These are phyloP conservation scores for Podospora conica DNA, from an alignment of 495 filamentous ascomycete genomes.

Conservation along the genomic window DNA sequence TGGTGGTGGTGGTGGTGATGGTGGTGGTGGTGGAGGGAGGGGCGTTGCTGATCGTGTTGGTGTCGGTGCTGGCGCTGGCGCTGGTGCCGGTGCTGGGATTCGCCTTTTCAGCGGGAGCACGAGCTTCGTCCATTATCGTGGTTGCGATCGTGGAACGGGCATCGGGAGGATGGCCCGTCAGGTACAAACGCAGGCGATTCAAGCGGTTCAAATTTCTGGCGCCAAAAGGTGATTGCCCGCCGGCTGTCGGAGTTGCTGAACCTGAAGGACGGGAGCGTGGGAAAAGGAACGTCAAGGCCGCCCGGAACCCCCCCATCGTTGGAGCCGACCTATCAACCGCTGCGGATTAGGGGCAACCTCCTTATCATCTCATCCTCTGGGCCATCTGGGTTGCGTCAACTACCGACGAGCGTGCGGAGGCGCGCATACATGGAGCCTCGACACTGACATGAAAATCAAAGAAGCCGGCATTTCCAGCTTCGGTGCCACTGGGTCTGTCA, in stretches of 20 bases:
- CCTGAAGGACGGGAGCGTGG: neutral
- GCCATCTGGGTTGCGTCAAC: neutral
- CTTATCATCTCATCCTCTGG: slow-evolving; percentile 6
- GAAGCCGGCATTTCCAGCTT: neutral
- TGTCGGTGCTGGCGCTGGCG: slow-evolving; percentile 10
- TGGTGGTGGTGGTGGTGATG: neutral
- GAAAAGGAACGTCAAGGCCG: slow-evolving; percentile 9
- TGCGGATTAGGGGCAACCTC: slow-evolving; percentile 7
- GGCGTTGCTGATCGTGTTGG: slow-evolving; percentile 2
- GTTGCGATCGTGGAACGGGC: slow-evolving; percentile 25
- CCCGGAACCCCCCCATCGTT: slow-evolving; percentile 5
- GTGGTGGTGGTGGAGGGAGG: slow-evolving; percentile 11
- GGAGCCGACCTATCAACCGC: slow-evolving; percentile 11
- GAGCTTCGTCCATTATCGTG: slow-evolving; percentile 35
- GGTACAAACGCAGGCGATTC: slow-evolving; percentile 3
- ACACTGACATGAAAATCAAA: neutral
- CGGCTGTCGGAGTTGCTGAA: slow-evolving; percentile 7
- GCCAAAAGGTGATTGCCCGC: slow-evolving; percentile 4
- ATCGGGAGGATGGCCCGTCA: slow-evolving; percentile 19
- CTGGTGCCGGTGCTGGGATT: slow-evolving; percentile 23
- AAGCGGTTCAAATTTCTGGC: slow-evolving; percentile 6
- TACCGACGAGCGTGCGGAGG: neutral
- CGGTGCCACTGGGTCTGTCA: neutral
- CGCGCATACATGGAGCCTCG: neutral
- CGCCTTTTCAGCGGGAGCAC: slow-evolving; percentile 27